A percentile compares a stretch with the other conserved stretches of the same genome.
phyloP scores from a whole-genome alignment of 495 filamentous ascomycete species.

The Hyphodiscus hymeniophilus region DNA sequence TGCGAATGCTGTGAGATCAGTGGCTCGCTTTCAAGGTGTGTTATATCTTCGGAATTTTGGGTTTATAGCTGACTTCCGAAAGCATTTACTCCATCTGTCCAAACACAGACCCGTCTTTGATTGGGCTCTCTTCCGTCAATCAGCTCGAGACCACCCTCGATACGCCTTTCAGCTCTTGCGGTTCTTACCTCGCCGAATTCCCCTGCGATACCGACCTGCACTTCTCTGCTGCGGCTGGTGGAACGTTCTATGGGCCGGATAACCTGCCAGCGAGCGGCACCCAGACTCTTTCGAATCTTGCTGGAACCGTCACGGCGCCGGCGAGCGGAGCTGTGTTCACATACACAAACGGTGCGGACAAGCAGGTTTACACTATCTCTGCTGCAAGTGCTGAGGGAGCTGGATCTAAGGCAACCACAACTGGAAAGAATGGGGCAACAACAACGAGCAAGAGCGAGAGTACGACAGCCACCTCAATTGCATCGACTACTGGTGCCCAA shows the following conservation, averaged over 20 bases:
- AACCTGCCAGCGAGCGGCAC: constrained; percentile 7
- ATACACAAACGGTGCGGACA: constrained; percentile 7
- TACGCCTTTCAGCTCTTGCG: neutral
- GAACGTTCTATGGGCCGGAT: neutral
- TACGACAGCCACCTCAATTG: too few relatives aligned
- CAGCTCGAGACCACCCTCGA: neutral
- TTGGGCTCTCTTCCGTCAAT: constrained; percentile 1
- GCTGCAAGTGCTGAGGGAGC: constrained; percentile 1
- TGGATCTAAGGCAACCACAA: neutral
- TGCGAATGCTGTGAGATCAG: constrained; percentile 7
- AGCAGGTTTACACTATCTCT: constrained; percentile 4
- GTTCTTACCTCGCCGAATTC: constrained; percentile 1
- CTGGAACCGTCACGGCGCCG: neutral
- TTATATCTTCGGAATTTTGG: neutral
- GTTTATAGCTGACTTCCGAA: neutral
- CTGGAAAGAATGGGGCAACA: too few relatives aligned
- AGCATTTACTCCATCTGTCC: constrained; percentile 6
- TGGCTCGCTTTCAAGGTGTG: neutral
- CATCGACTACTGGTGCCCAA: too few relatives aligned
- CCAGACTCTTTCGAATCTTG: neutral
- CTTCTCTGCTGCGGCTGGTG: neutral
- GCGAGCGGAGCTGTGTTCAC: constrained; percentile 5
- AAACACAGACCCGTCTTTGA: constrained; percentile 6
- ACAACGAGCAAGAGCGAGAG: too few relatives aligned
- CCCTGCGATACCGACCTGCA: constrained; percentile 5